Conservation (phyloP, 2,329 filamentous ascomycete genomes). For the Diaporthe caulivora region DNA sequence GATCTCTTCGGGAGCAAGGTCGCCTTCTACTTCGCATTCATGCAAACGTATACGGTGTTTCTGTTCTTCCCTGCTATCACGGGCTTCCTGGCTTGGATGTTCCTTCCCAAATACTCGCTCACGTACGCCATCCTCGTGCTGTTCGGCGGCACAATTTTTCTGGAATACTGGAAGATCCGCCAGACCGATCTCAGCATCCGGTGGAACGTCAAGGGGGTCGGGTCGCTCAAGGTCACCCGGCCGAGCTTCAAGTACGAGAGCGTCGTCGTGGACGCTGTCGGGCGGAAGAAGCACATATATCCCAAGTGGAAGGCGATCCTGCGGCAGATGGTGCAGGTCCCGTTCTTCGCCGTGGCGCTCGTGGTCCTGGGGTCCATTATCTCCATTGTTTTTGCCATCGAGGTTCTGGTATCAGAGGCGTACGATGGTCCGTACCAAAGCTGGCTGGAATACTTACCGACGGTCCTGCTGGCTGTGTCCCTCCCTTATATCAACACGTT, state of each 20-base stretch:
- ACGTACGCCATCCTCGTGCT: conserved; percentile 76
- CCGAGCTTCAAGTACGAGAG: conserved; percentile 75
- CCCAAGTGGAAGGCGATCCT: conserved; percentile 73
- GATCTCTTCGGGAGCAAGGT: conserved; percentile 75
- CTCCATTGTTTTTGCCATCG: conserved; percentile 77
- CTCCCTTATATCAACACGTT: conserved; percentile 74
- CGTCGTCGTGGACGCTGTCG: conserved; percentile 71
- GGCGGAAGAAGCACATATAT: conserved; percentile 72
- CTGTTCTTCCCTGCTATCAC: conserved; percentile 77
- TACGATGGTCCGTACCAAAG: conserved; percentile 78
- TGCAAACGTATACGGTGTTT: conserved; percentile 80
- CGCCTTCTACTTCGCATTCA: conserved; percentile 87
- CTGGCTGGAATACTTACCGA: conserved; percentile 78
- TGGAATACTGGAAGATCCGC: conserved; percentile 85
- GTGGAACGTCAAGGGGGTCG: conserved; percentile 80
- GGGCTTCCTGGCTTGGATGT: conserved; percentile 76
- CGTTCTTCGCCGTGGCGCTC: conserved; percentile 73
- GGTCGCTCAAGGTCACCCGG: conserved; percentile 74
- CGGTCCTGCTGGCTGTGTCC: conserved; percentile 74
- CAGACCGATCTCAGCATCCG: conserved; percentile 78
- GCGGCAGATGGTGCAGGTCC: conserved; percentile 76
- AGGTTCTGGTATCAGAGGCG: conserved; percentile 81
- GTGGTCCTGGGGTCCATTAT: conserved; percentile 75
- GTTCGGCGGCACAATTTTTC: conserved; percentile 79
- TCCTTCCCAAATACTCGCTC: conserved; percentile 78